Evolutionary conservation across 805 yeast genomes (phyloP), one percentile per base, ranked within the genome.

Genomic region (Yarrowia deformans): DNA sequence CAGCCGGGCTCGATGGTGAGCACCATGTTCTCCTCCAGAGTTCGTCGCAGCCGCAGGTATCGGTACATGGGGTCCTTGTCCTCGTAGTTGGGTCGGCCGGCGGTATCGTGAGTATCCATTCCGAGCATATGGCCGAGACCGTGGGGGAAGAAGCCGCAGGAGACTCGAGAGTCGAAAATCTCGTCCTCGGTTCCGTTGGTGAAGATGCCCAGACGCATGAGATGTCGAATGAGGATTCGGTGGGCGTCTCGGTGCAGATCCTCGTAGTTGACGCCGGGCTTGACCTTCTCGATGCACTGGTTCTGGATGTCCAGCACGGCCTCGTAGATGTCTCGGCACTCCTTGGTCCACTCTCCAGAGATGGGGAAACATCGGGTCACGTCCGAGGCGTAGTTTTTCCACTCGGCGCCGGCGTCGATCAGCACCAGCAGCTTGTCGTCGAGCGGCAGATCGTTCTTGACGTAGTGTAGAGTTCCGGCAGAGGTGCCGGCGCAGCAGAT

Each of bases 361-460:
- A 92, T 87, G 37, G 99, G 99, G 85, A 93, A 94, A 76, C 96
- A 90, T 77, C 99, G 85, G 16, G 99, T 95, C 52, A 95, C 97
- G 77, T 94, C 99, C 54, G 92, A 84, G 2, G 97, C 93, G 78
- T 94, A 94, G 77, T 91, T 88, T 72, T 86, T 85, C 97, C 98
- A 94, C 79, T 94, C 98, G 2, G 97, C 97, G 69, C 99, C 99
- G 9, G 98, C 98, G 80, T 94, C 99, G 68, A 94, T 88, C 71
- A 94, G 84, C 13, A 94, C 84, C 7, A 93, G 84, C 58, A 85
- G 86, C 74, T 87, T 88, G 19, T 84, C 84, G 12, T 77, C 82
- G 70, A 88, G 75, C 3, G 83, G 80, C 66, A 86, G 89, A 74
- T 93, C 95, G 75, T 94, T 94, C 75, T 88, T 88, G 19, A 90